phyloP scores from a whole-genome alignment of 139 green algal species.

The Monoraphidium neglectum region DNA sequence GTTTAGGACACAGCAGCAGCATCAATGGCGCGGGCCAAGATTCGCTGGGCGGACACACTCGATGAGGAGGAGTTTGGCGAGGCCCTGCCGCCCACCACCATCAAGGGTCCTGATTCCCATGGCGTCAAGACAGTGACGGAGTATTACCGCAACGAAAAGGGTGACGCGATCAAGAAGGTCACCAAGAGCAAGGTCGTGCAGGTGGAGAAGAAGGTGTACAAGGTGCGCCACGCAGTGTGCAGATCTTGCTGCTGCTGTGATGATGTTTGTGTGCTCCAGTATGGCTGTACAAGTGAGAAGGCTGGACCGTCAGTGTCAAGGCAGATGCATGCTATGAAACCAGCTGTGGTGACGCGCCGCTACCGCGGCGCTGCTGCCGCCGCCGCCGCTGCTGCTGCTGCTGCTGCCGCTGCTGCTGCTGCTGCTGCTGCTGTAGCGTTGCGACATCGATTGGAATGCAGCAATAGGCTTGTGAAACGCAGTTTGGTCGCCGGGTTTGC shows the following conservation, averaged over 20 bases:
- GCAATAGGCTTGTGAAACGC: too few species aligned
- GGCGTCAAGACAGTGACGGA: constrained; percentile 90
- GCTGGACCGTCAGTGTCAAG: too few species aligned
- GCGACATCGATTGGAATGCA: too few species aligned
- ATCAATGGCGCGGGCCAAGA: constrained; percentile 13
- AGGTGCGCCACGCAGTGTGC: constrained; percentile 45
- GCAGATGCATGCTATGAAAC: too few species aligned
- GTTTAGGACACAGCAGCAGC: too few species aligned
- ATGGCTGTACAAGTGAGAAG: too few species aligned
- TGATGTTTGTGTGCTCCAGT: too few species aligned
- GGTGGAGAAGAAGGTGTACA: constrained; percentile 93
- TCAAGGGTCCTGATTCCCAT: constrained; percentile 85
- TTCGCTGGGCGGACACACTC: constrained; percentile 90
- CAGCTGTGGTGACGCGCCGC: too few species aligned
- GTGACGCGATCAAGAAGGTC: constrained; percentile 90
- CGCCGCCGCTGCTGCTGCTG: neutral
- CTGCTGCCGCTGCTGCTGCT: constrained; percentile 1
- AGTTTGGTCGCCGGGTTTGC: too few species aligned
- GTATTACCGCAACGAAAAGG: constrained; percentile 93
- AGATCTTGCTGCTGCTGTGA: too few species aligned
- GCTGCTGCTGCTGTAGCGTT: neutral
- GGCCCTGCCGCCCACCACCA: constrained; percentile 60
- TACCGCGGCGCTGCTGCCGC: too few species aligned
- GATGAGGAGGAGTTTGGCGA: constrained; percentile 78
- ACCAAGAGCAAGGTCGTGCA: constrained; percentile 86